These are phyloP conservation scores for Xylaria intraflava DNA, from an alignment of 495 filamentous ascomycete species.

Conservation along the genomic window DNA sequence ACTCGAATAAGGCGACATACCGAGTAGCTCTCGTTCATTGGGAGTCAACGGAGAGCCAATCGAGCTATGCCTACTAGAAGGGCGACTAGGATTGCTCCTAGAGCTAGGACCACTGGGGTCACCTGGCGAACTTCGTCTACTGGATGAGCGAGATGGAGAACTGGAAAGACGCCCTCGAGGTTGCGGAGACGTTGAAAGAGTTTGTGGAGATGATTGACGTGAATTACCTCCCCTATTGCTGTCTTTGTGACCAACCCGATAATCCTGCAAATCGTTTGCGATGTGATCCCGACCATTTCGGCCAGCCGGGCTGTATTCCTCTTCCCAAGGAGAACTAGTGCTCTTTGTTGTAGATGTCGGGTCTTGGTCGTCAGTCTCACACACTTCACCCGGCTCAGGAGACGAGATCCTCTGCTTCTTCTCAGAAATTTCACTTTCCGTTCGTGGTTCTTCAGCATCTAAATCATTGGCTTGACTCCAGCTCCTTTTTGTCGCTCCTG, in stretches of 20 bases:
- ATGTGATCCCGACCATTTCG: not conserved
- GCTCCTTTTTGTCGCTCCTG: not conserved
- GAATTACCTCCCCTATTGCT: not conserved
- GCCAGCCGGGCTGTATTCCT: not conserved
- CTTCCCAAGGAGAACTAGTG: not conserved
- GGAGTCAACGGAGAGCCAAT: conserved; percentile 15
- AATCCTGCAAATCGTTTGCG: not conserved
- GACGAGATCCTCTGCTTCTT: conserved; percentile 8
- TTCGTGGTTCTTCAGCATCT: not conserved
- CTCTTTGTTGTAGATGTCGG: conserved; percentile 9
- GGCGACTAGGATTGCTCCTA: conserved; percentile 8
- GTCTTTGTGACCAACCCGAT: not conserved
- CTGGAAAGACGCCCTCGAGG: not conserved
- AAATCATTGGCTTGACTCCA: not conserved
- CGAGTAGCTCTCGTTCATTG: conserved; percentile 20
- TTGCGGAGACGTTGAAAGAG: not conserved
- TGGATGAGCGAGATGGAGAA: not conserved
- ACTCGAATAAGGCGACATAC: conserved; percentile 8
- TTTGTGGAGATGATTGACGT: not conserved
- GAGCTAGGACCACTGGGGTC: not conserved
- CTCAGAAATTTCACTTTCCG: not conserved
- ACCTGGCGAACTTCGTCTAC: not conserved
- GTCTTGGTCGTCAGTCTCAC: conserved; percentile 15
- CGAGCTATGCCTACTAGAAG: conserved; percentile 14
- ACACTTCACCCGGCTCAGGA: conserved; percentile 26